Evolutionary conservation across 2,329 filamentous ascomycete genomes (phyloP), one percentile per base, ranked within the genome.

Genomic region (Monilinia laxa): DNA sequence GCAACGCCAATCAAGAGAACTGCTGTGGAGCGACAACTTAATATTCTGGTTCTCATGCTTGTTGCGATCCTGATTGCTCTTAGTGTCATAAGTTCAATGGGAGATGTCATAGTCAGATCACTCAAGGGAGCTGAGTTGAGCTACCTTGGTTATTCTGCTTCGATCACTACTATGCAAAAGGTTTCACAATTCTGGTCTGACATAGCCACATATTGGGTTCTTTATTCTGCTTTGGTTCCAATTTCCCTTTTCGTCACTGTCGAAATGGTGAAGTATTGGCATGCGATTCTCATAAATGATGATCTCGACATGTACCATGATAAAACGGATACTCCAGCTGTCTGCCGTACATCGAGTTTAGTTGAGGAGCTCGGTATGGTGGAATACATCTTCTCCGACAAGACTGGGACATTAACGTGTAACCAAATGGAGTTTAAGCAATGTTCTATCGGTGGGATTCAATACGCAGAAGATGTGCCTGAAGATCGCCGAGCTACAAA

Each of bases 361-460:
- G 95, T 99, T 14, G 95, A 99, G 80, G 96, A 99, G 76, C 81
- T 99, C 55, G 95, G 95, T 65, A 97, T 98, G 85, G 96, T 99
- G 55, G 95, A 98, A 76, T 99, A 96, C 75, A 95, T 99, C 70
- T 99, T 99, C 78, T 97, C 93, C 0, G 94, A 98, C 82, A 98
- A 98, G 82, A 98, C 94, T 1, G 94, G 94, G 54, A 98, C 94
- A 4, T 81, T 98, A 74, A 98, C 94, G n/a, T 96, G 93, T 80
- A 98, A 98, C 76, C 89, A 92, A 84, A 98, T 99, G 95, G 94
- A 98, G 78, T 99, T 98, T 78, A 93, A 93, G 76, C 93, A 98
- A 78, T 96, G 91, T 75, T 90, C 91, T 0, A 98, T 99, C 75
- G 92, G 87, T 35, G 95, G 95, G 35, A 89, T 98, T 64, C 94